phyloP scores from a whole-genome alignment of 2,329 filamentous ascomycete species.

The Esteya vermicola region DNA sequence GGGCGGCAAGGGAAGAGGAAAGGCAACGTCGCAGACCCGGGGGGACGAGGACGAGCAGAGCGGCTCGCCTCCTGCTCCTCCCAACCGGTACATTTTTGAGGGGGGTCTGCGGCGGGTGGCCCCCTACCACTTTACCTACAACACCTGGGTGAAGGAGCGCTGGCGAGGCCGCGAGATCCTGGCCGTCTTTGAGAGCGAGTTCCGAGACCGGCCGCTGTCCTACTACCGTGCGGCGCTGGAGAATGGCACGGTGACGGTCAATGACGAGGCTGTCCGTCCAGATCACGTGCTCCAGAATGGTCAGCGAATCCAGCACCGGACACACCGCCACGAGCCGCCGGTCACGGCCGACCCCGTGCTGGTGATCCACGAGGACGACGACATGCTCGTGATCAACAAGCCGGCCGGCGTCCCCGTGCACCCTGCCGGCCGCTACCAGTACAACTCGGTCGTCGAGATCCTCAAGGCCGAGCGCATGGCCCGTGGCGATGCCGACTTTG shows the following conservation, averaged over 20 bases:
- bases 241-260: slow-evolving; percentile 63
- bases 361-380: slow-evolving; percentile 80
- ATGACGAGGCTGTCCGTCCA: slow-evolving; percentile 55
- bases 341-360: slow-evolving; percentile 68
- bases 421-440: slow-evolving; percentile 87
- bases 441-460: slow-evolving; percentile 89
- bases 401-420: slow-evolving; percentile 91
- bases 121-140: slow-evolving; percentile 89
- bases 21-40: too few relatives aligned
- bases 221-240: slow-evolving; percentile 85
- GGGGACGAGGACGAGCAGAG: neutral
- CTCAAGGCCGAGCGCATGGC: slow-evolving; percentile 73
- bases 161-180: slow-evolving; percentile 74
- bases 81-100: slow-evolving; percentile 67
- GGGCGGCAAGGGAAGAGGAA: neutral
- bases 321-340: slow-evolving; percentile 91
- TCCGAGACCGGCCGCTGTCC: slow-evolving; percentile 69
- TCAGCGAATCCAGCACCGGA: slow-evolving; percentile 79
- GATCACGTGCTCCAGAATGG: slow-evolving; percentile 71
- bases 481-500: slow-evolving; percentile 34
- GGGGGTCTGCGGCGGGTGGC: slow-evolving; percentile 68
- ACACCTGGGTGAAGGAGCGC: slow-evolving; percentile 85
- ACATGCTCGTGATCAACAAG: slow-evolving; percentile 94
- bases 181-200: slow-evolving; percentile 84
- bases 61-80: slow-evolving; percentile 26